Evolutionary conservation across 1,139 yeast species (phyloP), one percentile per base, ranked within the genome.

Genomic region (Scheffersomyces segobiensis): DNA sequence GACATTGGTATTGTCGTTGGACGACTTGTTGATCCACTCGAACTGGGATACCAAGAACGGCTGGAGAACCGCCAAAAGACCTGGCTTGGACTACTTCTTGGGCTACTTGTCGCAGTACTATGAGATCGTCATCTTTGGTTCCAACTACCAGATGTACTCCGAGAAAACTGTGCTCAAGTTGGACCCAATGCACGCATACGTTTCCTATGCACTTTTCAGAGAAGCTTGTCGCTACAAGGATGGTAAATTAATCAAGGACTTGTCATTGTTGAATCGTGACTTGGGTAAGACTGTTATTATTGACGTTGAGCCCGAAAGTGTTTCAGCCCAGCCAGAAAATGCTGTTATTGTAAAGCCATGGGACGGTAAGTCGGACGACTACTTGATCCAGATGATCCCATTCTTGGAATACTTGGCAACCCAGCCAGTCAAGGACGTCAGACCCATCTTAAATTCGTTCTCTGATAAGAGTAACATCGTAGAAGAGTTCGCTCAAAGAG

Each of bases 21-120:
- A 95, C 66, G 99, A 95, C 71, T 80, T 95, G 62, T 83, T 95
- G 72, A 86, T 93, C 61, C 97, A 95, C 75, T 88, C 97, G 53
- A 91, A 89, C 61, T 95, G 99, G 99, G 86, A 91, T 60, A 87
- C 93, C 65, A 87, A 91, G 74, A 84, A 88, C 71, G 99, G 99
- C 56, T 95, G 99, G 99, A 88, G 97, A 79, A 95, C 98, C 21
- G 98, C 97, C 52, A 96, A 96, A 82, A 91, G 99, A 79, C 99
- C 99, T 52, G 99, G 99, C 60, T 87, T 92, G 62, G 99, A 96
- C 76, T 96, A 96, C 81, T 95, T 95, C 79, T 80, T 95, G 73
- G 97, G 97, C 48, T 95, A 95, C 76, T 82, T 95, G 68, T 91
- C 97, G 6, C 97, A 92, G 76, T 93, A 93, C 79, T 95, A 95